Conservation (phyloP, 768 basidiomycete genomes). For the Podaxis pistillaris region DNA sequence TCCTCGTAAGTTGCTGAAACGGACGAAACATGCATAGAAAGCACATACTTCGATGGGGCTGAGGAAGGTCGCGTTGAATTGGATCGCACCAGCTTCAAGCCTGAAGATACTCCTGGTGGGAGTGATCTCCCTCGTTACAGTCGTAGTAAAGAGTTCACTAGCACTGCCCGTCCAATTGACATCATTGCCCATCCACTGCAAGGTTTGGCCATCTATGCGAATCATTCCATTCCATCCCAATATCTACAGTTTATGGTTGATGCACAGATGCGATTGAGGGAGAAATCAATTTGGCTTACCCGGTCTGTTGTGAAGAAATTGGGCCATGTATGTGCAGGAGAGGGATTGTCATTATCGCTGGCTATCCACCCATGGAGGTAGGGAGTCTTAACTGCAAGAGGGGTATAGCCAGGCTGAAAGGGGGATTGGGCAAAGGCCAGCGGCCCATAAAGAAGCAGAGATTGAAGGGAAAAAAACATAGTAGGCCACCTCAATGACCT, state of each 20-base stretch:
- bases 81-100: constrained; percentile 48
- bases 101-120: constrained; percentile 52
- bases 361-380: constrained; percentile 5
- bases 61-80: constrained; percentile 48
- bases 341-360: neutral
- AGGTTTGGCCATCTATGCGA: constrained; percentile 43
- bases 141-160: constrained; percentile 13
- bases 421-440: constrained; percentile 2
- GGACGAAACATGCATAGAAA: neutral
- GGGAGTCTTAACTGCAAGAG: constrained; percentile 3
- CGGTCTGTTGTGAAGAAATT: neutral
- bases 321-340: neutral
- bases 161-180: neutral
- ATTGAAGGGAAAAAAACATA: neutral
- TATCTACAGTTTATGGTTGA: constrained; percentile 25
- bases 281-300: neutral
- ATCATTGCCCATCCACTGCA: constrained; percentile 40
- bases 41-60: constrained; percentile 52
- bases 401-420: neutral
- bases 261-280: neutral
- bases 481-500: neutral
- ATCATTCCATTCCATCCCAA: constrained; percentile 50
- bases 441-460: neutral
- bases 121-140: constrained; percentile 35
- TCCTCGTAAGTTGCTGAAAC: neutral